A percentile compares a stretch with the other conserved stretches of the same genome.
Evolutionary conservation across 2,329 filamentous ascomycete genomes (phyloP).

Genomic region (Ploettnerulaceae sp.): DNA sequence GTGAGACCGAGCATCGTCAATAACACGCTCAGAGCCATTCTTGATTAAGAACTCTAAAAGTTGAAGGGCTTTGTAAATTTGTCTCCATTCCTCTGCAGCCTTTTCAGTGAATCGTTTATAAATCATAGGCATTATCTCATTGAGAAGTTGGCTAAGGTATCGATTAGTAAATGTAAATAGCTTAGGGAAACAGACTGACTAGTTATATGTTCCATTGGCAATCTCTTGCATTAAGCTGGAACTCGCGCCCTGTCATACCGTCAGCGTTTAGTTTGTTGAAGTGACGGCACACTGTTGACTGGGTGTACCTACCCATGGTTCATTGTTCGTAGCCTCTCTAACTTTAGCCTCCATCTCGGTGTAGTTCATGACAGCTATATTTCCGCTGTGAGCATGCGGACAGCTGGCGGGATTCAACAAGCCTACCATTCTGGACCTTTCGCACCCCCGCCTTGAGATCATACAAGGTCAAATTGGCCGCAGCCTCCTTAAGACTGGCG

Average conservation of each 20-base stretch:
- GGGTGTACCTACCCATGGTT: slow-evolving; percentile 88
- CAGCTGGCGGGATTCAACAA: slow-evolving; percentile 23
- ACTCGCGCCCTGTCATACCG: slow-evolving; percentile 19
- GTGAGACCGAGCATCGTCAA: slow-evolving; percentile 94
- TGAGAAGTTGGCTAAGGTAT: slow-evolving; percentile 73
- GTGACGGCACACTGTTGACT: background rate
- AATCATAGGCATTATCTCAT: slow-evolving; percentile 99
- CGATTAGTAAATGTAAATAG: slow-evolving; percentile 19
- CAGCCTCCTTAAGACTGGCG: slow-evolving; percentile 62
- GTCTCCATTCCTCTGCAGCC: slow-evolving; percentile 94
- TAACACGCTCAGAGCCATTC: slow-evolving; percentile 94
- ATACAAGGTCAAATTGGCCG: slow-evolving; percentile 68
- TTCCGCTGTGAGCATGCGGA: slow-evolving; percentile 26
- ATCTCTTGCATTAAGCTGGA: slow-evolving; percentile 80
- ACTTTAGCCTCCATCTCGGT: slow-evolving; percentile 75
- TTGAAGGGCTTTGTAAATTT: slow-evolving; percentile 98
- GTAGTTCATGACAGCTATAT: slow-evolving; percentile 70
- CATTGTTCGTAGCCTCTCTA: slow-evolving; percentile 97
- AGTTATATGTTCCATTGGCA: slow-evolving; percentile 95
- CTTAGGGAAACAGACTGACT: slow-evolving; percentile 56
- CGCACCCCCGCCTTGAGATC: slow-evolving; percentile 71
- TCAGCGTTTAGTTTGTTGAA: slow-evolving; percentile 11
- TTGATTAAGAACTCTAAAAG: slow-evolving; percentile 96
- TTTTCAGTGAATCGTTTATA: slow-evolving; percentile 99
- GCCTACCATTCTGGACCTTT: slow-evolving; percentile 72